phyloP scores from a whole-genome alignment of 192 early-diverging fungal genomes.

The Coemansia sp. region DNA sequence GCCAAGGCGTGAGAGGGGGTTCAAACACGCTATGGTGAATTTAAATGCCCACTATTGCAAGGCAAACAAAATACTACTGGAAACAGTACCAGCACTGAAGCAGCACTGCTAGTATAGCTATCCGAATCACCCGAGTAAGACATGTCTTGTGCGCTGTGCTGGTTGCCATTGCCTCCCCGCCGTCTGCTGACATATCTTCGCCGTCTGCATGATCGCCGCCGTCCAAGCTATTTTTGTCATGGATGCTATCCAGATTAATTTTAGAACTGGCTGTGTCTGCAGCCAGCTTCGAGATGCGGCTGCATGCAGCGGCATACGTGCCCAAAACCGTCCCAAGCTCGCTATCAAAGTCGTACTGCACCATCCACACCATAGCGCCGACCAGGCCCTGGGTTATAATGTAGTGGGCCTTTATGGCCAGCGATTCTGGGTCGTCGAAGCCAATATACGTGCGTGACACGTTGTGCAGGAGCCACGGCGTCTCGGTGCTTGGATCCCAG shows the following conservation, averaged over 20 bases:
- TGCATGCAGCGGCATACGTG: conserved; percentile 25
- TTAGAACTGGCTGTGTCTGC: background rate
- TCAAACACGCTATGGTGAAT: background rate
- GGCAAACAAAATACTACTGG: too few species aligned
- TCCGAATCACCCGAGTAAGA: background rate
- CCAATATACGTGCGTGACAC: conserved; percentile 62
- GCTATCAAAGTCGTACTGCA: conserved; percentile 60
- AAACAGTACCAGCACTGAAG: background rate
- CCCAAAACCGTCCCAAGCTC: conserved; percentile 53
- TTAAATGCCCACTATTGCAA: background rate
- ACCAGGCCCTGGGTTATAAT: conserved; percentile 52
- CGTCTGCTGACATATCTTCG: background rate
- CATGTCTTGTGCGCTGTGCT: background rate
- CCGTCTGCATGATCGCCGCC: background rate
- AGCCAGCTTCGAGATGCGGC: conserved; percentile 11
- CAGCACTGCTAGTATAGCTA: background rate
- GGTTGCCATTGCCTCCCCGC: background rate
- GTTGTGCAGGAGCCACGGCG: conserved; percentile 71
- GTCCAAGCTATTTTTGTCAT: background rate
- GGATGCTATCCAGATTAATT: background rate
- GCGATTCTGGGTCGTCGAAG: conserved; percentile 65
- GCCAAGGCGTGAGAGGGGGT: background rate
- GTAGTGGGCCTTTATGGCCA: conserved; percentile 59
- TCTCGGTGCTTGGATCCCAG: conserved; percentile 62
- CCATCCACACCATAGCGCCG: conserved; percentile 73